phyloP scores from a whole-genome alignment of 768 basidiomycete genomes.

The Cyclocybe cylindracea region DNA sequence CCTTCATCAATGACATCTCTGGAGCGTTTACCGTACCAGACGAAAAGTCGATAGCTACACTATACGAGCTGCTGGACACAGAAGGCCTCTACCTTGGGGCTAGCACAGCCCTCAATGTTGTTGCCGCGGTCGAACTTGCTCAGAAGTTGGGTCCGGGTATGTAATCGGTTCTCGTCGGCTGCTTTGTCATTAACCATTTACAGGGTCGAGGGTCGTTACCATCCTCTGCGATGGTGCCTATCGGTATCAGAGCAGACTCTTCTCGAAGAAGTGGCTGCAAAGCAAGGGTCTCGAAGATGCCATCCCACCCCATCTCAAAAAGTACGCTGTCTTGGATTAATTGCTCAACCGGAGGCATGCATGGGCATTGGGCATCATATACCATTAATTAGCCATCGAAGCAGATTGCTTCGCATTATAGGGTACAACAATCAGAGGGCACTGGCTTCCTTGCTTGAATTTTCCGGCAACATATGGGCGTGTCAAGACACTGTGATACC shows the following conservation, averaged over 20 bases:
- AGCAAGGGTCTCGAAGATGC: slow-evolving; percentile 74
- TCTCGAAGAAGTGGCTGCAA: slow-evolving; percentile 91
- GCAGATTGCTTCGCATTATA: slow-evolving; percentile 12
- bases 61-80: slow-evolving; percentile 88
- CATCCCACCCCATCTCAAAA: slow-evolving; percentile 83
- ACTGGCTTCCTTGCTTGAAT: slow-evolving; percentile 60
- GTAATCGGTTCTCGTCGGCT: slow-evolving; percentile 4
- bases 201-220: slow-evolving; percentile 85
- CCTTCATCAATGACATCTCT: slow-evolving; percentile 73
- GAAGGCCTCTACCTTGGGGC: slow-evolving; percentile 96
- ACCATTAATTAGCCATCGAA: neutral
- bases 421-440: slow-evolving; percentile 54
- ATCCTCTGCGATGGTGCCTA: slow-evolving; percentile 96
- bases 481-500: slow-evolving; percentile 53
- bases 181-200: neutral
- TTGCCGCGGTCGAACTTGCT: slow-evolving; percentile 89
- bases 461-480: slow-evolving; percentile 60
- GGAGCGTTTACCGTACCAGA: slow-evolving; percentile 90
- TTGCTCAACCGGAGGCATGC: neutral
- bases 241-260: slow-evolving; percentile 93
- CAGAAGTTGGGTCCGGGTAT: slow-evolving; percentile 80
- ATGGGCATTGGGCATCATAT: neutral
- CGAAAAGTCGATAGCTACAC: slow-evolving; percentile 87
- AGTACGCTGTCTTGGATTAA: slow-evolving; percentile 86
- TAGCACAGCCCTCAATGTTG: slow-evolving; percentile 92